Evolutionary conservation across 495 filamentous ascomycete genomes (phyloP).

Genomic region (Neurospora sp.): DNA sequence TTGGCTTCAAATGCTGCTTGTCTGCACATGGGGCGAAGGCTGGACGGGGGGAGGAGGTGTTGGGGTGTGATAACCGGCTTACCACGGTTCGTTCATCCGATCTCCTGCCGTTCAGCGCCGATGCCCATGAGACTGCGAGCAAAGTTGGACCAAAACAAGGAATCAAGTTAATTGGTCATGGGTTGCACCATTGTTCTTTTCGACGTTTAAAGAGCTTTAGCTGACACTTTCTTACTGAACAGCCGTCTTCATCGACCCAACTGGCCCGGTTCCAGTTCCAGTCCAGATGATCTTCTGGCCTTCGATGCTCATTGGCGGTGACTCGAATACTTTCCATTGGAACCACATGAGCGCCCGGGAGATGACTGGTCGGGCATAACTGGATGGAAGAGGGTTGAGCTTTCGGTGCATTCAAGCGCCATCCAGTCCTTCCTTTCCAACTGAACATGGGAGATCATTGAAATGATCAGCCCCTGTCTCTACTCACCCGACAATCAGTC

Average conservation of each 20-base stretch:
- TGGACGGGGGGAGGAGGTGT: background rate
- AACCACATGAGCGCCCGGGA: background rate
- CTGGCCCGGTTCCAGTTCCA: background rate
- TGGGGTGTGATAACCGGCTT: background rate
- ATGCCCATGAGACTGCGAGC: background rate
- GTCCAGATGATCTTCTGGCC: background rate
- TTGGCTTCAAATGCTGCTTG: background rate
- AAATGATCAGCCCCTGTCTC: too few relatives aligned
- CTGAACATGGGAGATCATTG: background rate
- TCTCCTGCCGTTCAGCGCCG: background rate
- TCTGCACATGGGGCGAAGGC: background rate
- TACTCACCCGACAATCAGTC: background rate
- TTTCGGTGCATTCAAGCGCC: background rate
- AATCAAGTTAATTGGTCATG: background rate
- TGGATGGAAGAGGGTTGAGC: background rate
- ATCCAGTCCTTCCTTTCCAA: background rate
- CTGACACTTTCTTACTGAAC: background rate
- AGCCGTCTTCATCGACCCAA: background rate
- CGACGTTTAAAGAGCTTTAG: background rate
- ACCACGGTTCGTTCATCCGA: background rate
- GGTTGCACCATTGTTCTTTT: background rate
- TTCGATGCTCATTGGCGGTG: background rate
- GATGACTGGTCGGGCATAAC: background rate
- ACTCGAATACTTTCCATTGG: background rate
- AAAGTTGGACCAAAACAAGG: background rate